Base-by-base conservation (phyloP, 108 stramenopile species). In the Mayamaea pseudoterrestris region DNA sequence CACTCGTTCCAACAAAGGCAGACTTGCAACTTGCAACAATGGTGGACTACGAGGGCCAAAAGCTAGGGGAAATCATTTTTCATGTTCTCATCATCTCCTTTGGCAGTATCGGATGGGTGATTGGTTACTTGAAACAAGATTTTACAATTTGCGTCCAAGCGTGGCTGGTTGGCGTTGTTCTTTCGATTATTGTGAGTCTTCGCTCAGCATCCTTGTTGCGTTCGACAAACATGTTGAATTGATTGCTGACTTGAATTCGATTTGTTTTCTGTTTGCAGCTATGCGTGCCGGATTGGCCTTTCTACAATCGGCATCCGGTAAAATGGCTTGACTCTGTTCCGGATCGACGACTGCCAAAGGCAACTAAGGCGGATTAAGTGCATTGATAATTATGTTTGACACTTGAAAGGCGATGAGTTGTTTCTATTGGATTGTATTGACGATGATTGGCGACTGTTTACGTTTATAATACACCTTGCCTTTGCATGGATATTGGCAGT, bases 1-100 rank as follows among this genome's bases (percentile, higher is more conserved):
- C 17, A 44, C 31, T 44, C 37, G 32, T 34, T 34, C 32, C 32
- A 34, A 13, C 32, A 34, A 34, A n/a, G n/a, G n/a, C n/a, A n/a
- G n/a, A n/a, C n/a, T n/a, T n/a, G n/a, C 37, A 8, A 39, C 37
- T 18, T 6, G 16, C 4, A 8, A 39, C 37, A 39, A 88, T 27
- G 14, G 85, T 90, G 88, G 88, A 90, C 51, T 90, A 84, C 74
- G 70, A 90, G 60, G 88, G 88, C 47, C 88, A 90, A 69, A 68
- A 68, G 53, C 61, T 90, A 42, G 66, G 77, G 0, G 88, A 90
- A 53, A 61, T 82, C 39, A 60, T 90, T 34, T 90, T 90, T 48
- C 78, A 83, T 50, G 77, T 74, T 66, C 80, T 90, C 55, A 90
- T 85, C 40, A 50, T 79, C 21, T 42, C 65, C 34, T 85, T 85